Evolutionary conservation across 208 protist genomes (phyloP), one percentile per base, ranked within the genome.

Genomic region (Trypanosoma rangeli): DNA sequence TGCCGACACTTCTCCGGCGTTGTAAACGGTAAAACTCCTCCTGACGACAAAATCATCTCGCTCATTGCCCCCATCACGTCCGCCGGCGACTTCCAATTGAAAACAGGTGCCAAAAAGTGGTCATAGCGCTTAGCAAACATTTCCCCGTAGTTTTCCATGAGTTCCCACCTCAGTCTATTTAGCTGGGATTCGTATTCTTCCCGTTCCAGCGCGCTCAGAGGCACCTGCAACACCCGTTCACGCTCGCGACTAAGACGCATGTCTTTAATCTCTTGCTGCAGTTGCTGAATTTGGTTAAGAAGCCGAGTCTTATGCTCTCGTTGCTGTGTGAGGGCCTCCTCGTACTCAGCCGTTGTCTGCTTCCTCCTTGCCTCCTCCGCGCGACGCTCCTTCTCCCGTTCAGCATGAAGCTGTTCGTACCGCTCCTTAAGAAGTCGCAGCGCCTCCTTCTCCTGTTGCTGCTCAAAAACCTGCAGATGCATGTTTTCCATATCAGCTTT

Each of bases 1-100:
- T 50, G 24, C 0, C 24, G 62, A 59, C 84, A 77, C 1, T 60
- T 63, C 5, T 79, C 74, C 15, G 68, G 68, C 10, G 72, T 83
- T 35, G 76, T 82, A 29, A 87, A 90, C 55, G 83, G 76, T 1
- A 90, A 57, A 5, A 87, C 56, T 33, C 53, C 57, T 61, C 29
- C 64, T 56, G 66, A 64, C 20, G 76, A 71, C 37, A 44, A 35
- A 9, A 73, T 52, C 22, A 24, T 58, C 29, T 73, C 16, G 20
- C 33, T 22, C 35, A 64, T 49, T 10, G 5, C 49, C 22, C n/a
- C 28, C 13, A 73, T 26, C 13, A 46, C 24, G 8, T 26, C 29
- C 15, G 33, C 58, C 7, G 68, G 49, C 29, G n/a, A 59, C 55
- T 54, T 22, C 66, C 66, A 73, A 2, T 33, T 20, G 24, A 22